Evolutionary conservation across 73 alveolate genomes (phyloP).

Genomic region (Paramecium pentaurelia): DNA sequence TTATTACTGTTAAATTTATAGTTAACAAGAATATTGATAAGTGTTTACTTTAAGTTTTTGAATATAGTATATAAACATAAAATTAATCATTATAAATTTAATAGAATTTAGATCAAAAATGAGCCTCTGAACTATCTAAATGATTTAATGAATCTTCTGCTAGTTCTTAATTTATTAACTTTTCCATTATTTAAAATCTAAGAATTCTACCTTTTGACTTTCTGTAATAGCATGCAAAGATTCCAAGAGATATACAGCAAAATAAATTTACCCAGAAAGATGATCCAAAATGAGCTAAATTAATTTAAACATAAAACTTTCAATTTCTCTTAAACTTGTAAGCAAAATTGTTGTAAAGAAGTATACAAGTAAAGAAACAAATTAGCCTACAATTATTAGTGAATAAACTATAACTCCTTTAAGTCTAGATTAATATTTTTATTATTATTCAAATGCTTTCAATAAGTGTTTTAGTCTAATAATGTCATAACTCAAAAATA

Average conservation of each 20-base stretch:
- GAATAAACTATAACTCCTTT: constrained; percentile 8
- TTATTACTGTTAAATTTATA: neutral
- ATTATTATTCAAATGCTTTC: neutral
- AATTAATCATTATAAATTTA: neutral
- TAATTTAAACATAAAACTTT: neutral
- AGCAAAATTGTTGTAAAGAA: neutral
- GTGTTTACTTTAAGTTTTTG: neutral
- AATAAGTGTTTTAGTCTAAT: neutral
- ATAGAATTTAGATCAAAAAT: neutral
- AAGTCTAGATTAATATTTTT: neutral
- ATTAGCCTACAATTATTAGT: neutral
- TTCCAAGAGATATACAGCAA: neutral
- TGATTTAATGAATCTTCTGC: neutral
- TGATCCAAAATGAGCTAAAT: neutral
- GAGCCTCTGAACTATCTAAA: neutral
- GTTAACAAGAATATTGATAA: neutral
- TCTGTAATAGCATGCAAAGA: neutral
- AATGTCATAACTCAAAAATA: neutral
- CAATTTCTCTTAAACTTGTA: neutral
- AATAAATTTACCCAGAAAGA: neutral
- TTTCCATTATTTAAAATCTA: neutral
- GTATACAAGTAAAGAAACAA: neutral
- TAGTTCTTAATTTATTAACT: neutral
- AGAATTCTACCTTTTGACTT: neutral
- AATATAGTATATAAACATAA: neutral